A percentile compares a stretch with the other conserved stretches of the same genome.
Evolutionary conservation across 805 yeast species (phyloP).

Genomic region (Blastobotrys mokoenaii): DNA sequence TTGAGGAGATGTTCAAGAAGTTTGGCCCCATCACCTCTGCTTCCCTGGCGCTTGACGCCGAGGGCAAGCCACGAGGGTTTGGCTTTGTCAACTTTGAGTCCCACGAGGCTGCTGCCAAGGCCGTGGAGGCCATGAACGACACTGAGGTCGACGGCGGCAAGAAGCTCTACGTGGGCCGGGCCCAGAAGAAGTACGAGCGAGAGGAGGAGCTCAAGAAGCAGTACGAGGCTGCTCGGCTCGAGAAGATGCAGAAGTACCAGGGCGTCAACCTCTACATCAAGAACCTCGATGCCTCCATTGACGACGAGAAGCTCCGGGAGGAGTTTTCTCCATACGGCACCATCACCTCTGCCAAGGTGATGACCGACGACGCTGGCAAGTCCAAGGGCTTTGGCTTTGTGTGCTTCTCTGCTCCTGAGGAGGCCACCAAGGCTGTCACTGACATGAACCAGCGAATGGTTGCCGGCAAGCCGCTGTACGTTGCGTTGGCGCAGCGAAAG

Average conservation of each 20-base stretch:
- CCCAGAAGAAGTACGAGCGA: slow-evolving; percentile 98
- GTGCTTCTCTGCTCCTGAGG: slow-evolving; percentile 95
- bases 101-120: slow-evolving; percentile 83
- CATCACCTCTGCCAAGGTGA: slow-evolving; percentile 92
- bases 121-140: slow-evolving; percentile 88
- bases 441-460: slow-evolving; percentile 98
- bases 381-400: slow-evolving; percentile 99
- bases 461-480: slow-evolving; percentile 92
- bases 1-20: slow-evolving; percentile 61
- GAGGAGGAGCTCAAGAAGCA: slow-evolving; percentile 90
- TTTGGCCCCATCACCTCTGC: slow-evolving; percentile 80
- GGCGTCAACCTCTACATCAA: slow-evolving; percentile 95
- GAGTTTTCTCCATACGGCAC: slow-evolving; percentile 90
- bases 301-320: slow-evolving; percentile 84
- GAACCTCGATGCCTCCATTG: slow-evolving; percentile 90
- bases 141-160: slow-evolving; percentile 57
- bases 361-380: slow-evolving; percentile 90
- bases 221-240: slow-evolving; percentile 85
- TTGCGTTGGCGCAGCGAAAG: slow-evolving; percentile 97
- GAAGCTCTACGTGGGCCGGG: slow-evolving; percentile 91
- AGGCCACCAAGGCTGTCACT: slow-evolving; percentile 95
- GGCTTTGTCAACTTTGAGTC: slow-evolving; percentile 88
- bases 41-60: slow-evolving; percentile 67
- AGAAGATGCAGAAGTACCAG: slow-evolving; percentile 88
- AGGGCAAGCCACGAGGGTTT: slow-evolving; percentile 89